Base-by-base conservation (phyloP, 768 basidiomycete species). In the Stropharia rugosoannulata region DNA sequence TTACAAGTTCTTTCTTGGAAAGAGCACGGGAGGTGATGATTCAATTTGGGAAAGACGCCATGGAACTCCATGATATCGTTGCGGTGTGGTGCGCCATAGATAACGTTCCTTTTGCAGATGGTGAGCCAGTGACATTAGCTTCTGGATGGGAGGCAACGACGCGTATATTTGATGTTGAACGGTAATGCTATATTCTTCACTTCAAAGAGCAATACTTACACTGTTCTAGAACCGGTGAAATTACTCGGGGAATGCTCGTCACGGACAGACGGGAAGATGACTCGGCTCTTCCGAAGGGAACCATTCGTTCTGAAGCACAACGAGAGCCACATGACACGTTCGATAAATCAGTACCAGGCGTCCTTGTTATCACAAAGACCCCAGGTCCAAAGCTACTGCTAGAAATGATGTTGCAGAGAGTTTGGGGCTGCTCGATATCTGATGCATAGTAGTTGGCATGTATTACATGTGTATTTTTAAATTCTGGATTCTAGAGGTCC, bases 11-110 rank as follows among this genome's bases (percentile, higher is more conserved):
- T 4, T 85, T 96, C 71, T 73, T 94, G 1, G 85, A 89, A 66
- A 80, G 84, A 42, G 82, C 90, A 3, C 74, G 90, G 35, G 85
- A 86, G 58, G 72, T 94, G 49, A 93, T 95, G 88, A 55, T 83
- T n/a, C 63, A 76, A 47, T 93, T 84, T 57, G 93, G 93, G 7
- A 85, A 87, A 58, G 93, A 95, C 66, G 87, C 81, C 4, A 81
- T 97, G 83, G 90, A 95, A 71, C 78, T 95, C 53, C 95, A 98
- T 64, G 95, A 98, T 62, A 89, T 94, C 43, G 85, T 86, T 10
- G 90, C 92, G 2, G 80, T 96, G 13, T 96, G 93, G 91, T 93
- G 87, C 68, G 90, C 92, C 1, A 83, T 92, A 13, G 78, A 80
- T 54, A 85, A 88, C 56, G 86, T 88, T 15, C 86, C 83, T 6